A percentile compares a stretch with the other conserved stretches of the same genome.
Evolutionary conservation across 164 flowering plant genomes (phyloP).

Genomic region (Paratinospora sagittata): DNA sequence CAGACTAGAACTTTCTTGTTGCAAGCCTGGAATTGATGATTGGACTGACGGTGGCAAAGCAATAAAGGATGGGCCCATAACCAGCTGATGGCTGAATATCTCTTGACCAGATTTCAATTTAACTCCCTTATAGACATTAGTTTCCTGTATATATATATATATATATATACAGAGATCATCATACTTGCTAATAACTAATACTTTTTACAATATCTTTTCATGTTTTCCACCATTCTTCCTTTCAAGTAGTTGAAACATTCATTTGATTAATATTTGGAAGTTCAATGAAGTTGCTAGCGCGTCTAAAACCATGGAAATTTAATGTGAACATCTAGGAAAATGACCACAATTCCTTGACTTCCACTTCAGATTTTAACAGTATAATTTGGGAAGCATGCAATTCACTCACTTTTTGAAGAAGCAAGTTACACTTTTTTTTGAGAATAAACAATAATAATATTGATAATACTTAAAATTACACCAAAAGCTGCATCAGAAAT

Average conservation of each 20-base stretch:
- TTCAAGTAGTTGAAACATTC: neutral
- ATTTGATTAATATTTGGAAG: neutral
- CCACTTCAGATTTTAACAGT: too few relatives aligned
- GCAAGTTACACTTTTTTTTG: too few relatives aligned
- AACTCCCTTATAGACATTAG: slow-evolving; percentile 54
- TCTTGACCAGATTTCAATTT: slow-evolving; percentile 80
- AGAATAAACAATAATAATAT: too few relatives aligned
- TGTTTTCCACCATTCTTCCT: neutral
- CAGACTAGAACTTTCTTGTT: slow-evolving; percentile 17
- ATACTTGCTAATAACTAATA: neutral
- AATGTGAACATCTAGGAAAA: too few relatives aligned
- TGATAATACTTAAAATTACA: too few relatives aligned
- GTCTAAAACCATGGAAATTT: too few relatives aligned
- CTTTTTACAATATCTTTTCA: neutral
- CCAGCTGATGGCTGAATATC: slow-evolving; percentile 53
- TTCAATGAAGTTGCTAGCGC: too few relatives aligned
- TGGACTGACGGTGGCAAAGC: slow-evolving; percentile 23
- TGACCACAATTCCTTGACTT: too few relatives aligned
- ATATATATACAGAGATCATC: too few relatives aligned
- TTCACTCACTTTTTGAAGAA: too few relatives aligned
- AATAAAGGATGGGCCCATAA: slow-evolving; percentile 57
- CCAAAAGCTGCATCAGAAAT: too few relatives aligned
- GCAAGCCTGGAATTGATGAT: slow-evolving; percentile 19
- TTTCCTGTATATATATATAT: slow-evolving; percentile 49
- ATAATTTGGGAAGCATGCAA: too few relatives aligned